Evolutionary conservation across 2,329 filamentous ascomycete species (phyloP).

Genomic region (Arthrobotrys entomopaga): DNA sequence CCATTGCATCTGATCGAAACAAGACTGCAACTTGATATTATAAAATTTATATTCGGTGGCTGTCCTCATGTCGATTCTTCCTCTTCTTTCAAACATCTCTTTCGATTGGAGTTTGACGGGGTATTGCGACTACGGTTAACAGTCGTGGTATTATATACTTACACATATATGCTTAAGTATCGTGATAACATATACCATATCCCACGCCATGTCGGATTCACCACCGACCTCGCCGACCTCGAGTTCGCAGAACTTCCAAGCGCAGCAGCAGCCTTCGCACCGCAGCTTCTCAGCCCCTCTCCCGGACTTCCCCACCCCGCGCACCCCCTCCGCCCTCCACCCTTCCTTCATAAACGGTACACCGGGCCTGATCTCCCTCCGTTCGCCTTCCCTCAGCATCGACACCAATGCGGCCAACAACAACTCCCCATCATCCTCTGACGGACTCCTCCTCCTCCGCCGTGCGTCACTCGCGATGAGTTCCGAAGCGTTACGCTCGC

Average conservation of each 20-base stretch:
- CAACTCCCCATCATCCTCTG: background rate
- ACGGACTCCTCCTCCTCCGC: slow-evolving; percentile 20
- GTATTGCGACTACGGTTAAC: no score
- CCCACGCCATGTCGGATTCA: no score
- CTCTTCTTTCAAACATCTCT: background rate
- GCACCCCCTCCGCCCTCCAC: slow-evolving; percentile 17
- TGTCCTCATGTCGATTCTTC: background rate
- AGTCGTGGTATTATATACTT: no score
- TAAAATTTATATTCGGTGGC: no score
- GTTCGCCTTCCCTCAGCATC: slow-evolving; percentile 6
- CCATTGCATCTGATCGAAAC: no score
- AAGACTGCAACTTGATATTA: no score
- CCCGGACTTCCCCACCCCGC: slow-evolving; percentile 43
- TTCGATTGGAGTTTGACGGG: background rate
- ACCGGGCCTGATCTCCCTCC: slow-evolving; percentile 22
- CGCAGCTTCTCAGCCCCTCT: slow-evolving; percentile 25
- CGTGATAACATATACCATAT: no score
- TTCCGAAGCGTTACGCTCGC: slow-evolving; percentile 36
- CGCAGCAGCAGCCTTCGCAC: slow-evolving; percentile 15
- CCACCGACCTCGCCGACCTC: slow-evolving; percentile 15
- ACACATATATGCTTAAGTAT: no score
- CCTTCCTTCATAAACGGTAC: slow-evolving; percentile 30
- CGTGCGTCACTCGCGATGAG: slow-evolving; percentile 38
- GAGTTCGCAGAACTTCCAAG: slow-evolving; percentile 5
- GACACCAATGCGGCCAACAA: slow-evolving; percentile 15